Evolutionary conservation across 768 basidiomycete species (phyloP), one percentile per base, ranked within the genome.

Genomic region (Pisolithus tinctorius): DNA sequence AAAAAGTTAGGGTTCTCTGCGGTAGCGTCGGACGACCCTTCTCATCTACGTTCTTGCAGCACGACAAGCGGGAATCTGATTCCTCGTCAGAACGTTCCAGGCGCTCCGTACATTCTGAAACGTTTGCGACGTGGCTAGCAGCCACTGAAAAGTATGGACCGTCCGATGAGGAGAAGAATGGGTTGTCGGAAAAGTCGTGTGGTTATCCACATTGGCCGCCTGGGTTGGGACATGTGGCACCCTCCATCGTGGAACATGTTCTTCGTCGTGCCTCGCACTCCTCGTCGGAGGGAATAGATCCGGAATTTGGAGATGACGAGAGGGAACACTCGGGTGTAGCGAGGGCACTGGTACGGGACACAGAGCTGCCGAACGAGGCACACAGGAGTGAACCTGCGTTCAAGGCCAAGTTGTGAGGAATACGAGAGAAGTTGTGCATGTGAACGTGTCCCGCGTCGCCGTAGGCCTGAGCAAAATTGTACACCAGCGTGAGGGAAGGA

Each of bases 71-170:
- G 6, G 1, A 5, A 20, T 26, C 10, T 31, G 7, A 34, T 34
- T 13, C 34, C 34, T 34, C 34, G 34, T 34, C 34, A 1, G 34
- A 34, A 34, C 11, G 1, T 4, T 55, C 54, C n/a, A 11, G 4
- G 20, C 48, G 39, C 11, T 54, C 51, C 17, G 29, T 50, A 38
- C 11, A 25, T 26, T 50, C 54, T 1, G 36, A 47, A 3, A 9
- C 49, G 26, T 47, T 50, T 20, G 26, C 43, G 31, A 38, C 52
- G 34, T 56, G 54, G 57, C 10, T 52, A n/a, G 5, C 46, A 3
- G 49, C 34, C 16, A 16, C 30, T 11, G 43, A 36, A 13, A 43
- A 44, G 30, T 36, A 48, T 38, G 47, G 16, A 17, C 6, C 10
- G 5, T 23, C 13, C 16, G 53, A 52, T 25, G 26, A 26, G 31